phyloP scores from a whole-genome alignment of 805 yeast genomes.

The Saccharomycopsis olivae region DNA sequence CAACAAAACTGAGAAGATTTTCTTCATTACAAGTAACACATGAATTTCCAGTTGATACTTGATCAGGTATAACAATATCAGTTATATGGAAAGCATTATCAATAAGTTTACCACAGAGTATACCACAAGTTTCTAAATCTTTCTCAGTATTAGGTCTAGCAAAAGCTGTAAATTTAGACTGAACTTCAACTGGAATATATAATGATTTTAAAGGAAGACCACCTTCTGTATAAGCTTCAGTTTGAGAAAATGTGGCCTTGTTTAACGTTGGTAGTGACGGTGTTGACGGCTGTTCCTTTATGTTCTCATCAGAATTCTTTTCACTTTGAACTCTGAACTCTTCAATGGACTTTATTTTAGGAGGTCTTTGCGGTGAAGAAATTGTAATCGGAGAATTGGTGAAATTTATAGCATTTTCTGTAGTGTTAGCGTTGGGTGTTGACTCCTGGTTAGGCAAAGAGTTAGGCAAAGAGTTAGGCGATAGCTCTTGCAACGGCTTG shows the following conservation, averaged over 20 bases:
- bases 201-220: slow-evolving; percentile 43
- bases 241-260: no score
- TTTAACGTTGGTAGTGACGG: background rate
- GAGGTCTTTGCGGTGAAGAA: slow-evolving; percentile 16
- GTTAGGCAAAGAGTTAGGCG: no score
- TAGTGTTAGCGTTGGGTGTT: no score
- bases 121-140: slow-evolving; percentile 56
- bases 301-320: background rate
- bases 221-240: slow-evolving; percentile 39
- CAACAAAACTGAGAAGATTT: slow-evolving; percentile 43
- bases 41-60: slow-evolving; percentile 51
- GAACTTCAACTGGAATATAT: slow-evolving; percentile 37
- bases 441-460: no score
- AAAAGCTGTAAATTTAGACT: slow-evolving; percentile 32
- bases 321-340: slow-evolving; percentile 4
- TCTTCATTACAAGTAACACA: slow-evolving; percentile 55
- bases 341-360: slow-evolving; percentile 14
- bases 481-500: no score
- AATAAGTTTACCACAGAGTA: slow-evolving; percentile 50
- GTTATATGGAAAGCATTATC: slow-evolving; percentile 56
- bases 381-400: slow-evolving; percentile 16
- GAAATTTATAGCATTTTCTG: slow-evolving; percentile 1
- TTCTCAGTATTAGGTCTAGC: slow-evolving; percentile 39
- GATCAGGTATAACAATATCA: slow-evolving; percentile 51
- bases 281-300: background rate